Conservation (phyloP, 1,284 basidiomycete genomes). For the Schizopora paradoxa region DNA sequence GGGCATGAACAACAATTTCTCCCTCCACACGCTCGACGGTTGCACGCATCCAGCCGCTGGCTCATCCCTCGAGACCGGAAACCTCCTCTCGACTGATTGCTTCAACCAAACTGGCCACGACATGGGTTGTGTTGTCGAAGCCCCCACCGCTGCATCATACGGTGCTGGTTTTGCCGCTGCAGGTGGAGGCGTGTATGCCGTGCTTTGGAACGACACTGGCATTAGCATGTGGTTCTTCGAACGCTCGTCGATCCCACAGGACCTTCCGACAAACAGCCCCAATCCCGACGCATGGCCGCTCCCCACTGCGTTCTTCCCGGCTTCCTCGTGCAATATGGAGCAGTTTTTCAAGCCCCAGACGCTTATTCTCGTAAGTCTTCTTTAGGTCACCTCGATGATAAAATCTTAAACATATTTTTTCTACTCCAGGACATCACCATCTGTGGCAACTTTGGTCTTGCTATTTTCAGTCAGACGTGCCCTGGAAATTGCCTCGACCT, state of each 20-base stretch:
- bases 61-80: constrained; percentile 14
- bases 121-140: constrained; percentile 39
- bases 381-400: too few species aligned
- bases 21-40: constrained; percentile 30
- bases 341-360: constrained; percentile 17
- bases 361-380: constrained; percentile 8
- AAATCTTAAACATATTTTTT: too few species aligned
- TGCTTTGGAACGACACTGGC: constrained; percentile 37
- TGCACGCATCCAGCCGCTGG: constrained; percentile 23
- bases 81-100: constrained; percentile 22
- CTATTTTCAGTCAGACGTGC: constrained; percentile 18
- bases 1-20: constrained; percentile 26
- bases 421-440: constrained; percentile 22
- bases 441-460: constrained; percentile 20
- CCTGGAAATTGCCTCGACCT: constrained; percentile 14
- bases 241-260: constrained; percentile 13
- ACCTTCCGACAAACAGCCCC: constrained; percentile 11
- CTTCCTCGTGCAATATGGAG: constrained; percentile 7
- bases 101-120: constrained; percentile 32
- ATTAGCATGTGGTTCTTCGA: constrained; percentile 41
- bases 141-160: constrained; percentile 31
- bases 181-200: constrained; percentile 41
- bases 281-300: constrained; percentile 16
- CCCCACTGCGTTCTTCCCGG: constrained; percentile 14
- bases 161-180: constrained; percentile 34